These are phyloP conservation scores for Saccharomycopsis babjevae DNA, from an alignment of 805 yeast species.

Conservation along the genomic window DNA sequence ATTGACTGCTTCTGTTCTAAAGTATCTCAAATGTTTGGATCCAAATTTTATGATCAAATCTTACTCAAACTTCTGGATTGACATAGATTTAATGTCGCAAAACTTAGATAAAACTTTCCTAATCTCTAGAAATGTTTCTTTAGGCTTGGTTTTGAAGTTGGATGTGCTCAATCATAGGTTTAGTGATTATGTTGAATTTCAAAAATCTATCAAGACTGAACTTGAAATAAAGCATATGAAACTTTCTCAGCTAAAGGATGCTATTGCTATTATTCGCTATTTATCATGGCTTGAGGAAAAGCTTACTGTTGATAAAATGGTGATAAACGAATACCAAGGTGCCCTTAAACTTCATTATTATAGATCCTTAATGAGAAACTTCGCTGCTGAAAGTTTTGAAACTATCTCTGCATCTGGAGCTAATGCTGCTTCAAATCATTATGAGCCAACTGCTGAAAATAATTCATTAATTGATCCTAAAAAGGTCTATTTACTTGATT, in stretches of 20 bases:
- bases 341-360: slow-evolving; percentile 36
- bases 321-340: slow-evolving; percentile 43
- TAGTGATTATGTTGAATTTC: slow-evolving; percentile 28
- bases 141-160: slow-evolving; percentile 50
- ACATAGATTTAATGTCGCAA: slow-evolving; percentile 32
- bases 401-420: slow-evolving; percentile 71
- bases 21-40: slow-evolving; percentile 31
- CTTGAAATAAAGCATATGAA: slow-evolving; percentile 42
- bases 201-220: slow-evolving; percentile 43
- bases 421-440: slow-evolving; percentile 71
- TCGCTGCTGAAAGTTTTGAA: slow-evolving; percentile 58
- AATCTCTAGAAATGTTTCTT: slow-evolving; percentile 49
- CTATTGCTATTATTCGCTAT: slow-evolving; percentile 42
- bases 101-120: slow-evolving; percentile 26
- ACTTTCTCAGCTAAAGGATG: slow-evolving; percentile 47
- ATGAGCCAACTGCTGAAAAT: slow-evolving; percentile 40
- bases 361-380: slow-evolving; percentile 34
- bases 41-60: slow-evolving; percentile 35
- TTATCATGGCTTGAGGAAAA: slow-evolving; percentile 51
- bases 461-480: slow-evolving; percentile 39
- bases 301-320: slow-evolving; percentile 30
- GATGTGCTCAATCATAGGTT: slow-evolving; percentile 11
- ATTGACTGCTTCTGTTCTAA: slow-evolving; percentile 15
- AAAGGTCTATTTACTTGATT: slow-evolving; percentile 44
- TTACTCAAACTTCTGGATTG: slow-evolving; percentile 53